Evolutionary conservation across 1,139 yeast species (phyloP), one percentile per base, ranked within the genome.

Genomic region (Diutina pseudorugosa): DNA sequence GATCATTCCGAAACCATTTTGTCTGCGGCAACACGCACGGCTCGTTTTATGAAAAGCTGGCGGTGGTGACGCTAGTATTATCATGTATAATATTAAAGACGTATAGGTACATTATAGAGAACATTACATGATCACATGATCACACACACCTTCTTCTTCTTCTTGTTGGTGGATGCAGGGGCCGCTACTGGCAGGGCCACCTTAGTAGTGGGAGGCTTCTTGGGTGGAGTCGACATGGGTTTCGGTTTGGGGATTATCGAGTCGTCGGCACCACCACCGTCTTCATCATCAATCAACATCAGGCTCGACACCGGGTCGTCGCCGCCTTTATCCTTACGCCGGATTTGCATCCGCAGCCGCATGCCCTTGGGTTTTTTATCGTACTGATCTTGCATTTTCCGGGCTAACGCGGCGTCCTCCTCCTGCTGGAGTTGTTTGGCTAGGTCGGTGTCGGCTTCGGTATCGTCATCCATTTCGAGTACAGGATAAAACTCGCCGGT

Each of bases 331-430:
- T 44, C 47, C 8, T 21, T 40, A 8, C 42, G 42, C 42, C 42
- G 42, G 4, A 40, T 40, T n/a, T n/a, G 18, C 42, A 40, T 40
- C 42, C 42, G 42, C 42, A 18, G 20, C 19, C 42, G 47, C 16
- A 19, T 44, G 12, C 16, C 16, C 11, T 12, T 23, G 4, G 47
- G 33, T 12, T 23, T 21, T 12, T 23, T 20, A 20, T 20, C 43
- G 33, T 49, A 49, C 14, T 27, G 23, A 33, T 18, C 57, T 55
- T 80, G 84, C 57, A 82, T 61, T 11, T 65, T 62, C 53, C 67
- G 65, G 0, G 91, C 90, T 52, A 76, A 64, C 51, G 62, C 66
- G 41, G 68, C 75, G 60, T 85, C 91, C 57, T 83, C 91, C 55
- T 81, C 75, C 57, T 75, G 76, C 61, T 85, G 93, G 33, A 85